phyloP scores from a whole-genome alignment of 345 rosid species.

The Moringa oleifera region DNA sequence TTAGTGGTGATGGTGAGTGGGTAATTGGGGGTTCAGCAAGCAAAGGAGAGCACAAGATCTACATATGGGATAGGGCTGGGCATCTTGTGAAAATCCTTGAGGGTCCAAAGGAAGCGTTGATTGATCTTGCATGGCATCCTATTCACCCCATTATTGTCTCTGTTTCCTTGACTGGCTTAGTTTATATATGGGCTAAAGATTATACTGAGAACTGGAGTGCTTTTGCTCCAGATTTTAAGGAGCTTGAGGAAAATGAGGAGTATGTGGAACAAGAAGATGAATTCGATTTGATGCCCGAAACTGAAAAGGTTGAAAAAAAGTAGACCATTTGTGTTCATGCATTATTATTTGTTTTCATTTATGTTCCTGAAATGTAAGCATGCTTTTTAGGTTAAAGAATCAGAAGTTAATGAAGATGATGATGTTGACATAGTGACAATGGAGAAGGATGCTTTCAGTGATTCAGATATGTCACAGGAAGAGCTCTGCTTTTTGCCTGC shows the following conservation, averaged over 20 bases:
- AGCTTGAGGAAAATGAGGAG: constrained; percentile 99
- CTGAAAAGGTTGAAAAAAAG: constrained; percentile 67
- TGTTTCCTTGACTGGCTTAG: constrained; percentile 86
- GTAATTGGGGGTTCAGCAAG: constrained; percentile 95
- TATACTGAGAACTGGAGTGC: constrained; percentile 99
- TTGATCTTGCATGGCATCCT: constrained; percentile 99
- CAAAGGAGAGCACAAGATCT: constrained; percentile 98
- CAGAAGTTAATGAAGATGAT: constrained; percentile 84
- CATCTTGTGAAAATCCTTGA: constrained; percentile 97
- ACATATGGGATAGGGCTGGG: constrained; percentile 97
- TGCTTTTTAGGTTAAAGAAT: constrained; percentile 66
- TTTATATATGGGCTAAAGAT: constrained; percentile 98
- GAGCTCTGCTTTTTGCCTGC: constrained; percentile 93
- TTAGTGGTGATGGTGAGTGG: constrained; percentile 99
- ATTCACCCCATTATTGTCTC: constrained; percentile 91
- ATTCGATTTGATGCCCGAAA: constrained; percentile 85
- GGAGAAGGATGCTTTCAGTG: constrained; percentile 85
- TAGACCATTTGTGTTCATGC: background rate
- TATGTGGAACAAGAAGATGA: constrained; percentile 97
- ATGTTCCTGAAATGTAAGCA: constrained; percentile 20
- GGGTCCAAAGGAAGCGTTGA: constrained; percentile 96
- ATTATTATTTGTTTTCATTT: background rate
- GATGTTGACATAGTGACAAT: constrained; percentile 87
- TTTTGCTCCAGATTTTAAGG: constrained; percentile 98
- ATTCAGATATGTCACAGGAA: constrained; percentile 93